Conservation (phyloP, 2,329 filamentous ascomycete genomes). For the Xylaria sp. region DNA sequence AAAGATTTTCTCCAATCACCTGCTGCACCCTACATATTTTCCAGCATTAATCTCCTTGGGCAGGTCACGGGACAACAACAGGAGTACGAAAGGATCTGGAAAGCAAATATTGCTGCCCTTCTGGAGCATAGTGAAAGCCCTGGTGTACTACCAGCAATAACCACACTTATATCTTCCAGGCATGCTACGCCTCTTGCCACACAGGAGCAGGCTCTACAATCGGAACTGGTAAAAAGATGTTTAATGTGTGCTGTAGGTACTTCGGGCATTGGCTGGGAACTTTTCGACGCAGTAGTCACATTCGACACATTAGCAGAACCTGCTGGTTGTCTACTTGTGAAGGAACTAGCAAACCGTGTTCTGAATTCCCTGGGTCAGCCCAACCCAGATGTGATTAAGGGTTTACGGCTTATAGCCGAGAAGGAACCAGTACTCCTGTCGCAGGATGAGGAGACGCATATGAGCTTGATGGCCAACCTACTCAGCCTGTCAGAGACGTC, state of each 20-base stretch:
- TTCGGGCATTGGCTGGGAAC: constrained; percentile 41
- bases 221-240: constrained; percentile 47
- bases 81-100: constrained; percentile 49
- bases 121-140: constrained; percentile 39
- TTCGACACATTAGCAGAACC: constrained; percentile 45
- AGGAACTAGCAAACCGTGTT: constrained; percentile 34
- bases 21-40: constrained; percentile 67
- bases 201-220: constrained; percentile 47
- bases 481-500: constrained; percentile 57
- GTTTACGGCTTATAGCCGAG: constrained; percentile 52
- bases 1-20: constrained; percentile 66
- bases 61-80: constrained; percentile 43
- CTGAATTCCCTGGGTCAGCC: constrained; percentile 28
- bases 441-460: constrained; percentile 48
- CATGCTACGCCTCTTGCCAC: constrained; percentile 44
- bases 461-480: constrained; percentile 55
- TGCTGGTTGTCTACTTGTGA: constrained; percentile 39
- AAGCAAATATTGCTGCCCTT: constrained; percentile 45
- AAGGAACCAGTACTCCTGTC: constrained; percentile 49
- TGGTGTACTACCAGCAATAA: constrained; percentile 41
- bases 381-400: constrained; percentile 41
- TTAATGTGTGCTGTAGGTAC: constrained; percentile 42
- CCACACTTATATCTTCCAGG: constrained; percentile 51
- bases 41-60: constrained; percentile 63
- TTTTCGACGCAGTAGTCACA: constrained; percentile 53